Evolutionary conservation across 2,329 filamentous ascomycete genomes (phyloP), one percentile per base, ranked within the genome.

Genomic region (Alternaria arbusti): DNA sequence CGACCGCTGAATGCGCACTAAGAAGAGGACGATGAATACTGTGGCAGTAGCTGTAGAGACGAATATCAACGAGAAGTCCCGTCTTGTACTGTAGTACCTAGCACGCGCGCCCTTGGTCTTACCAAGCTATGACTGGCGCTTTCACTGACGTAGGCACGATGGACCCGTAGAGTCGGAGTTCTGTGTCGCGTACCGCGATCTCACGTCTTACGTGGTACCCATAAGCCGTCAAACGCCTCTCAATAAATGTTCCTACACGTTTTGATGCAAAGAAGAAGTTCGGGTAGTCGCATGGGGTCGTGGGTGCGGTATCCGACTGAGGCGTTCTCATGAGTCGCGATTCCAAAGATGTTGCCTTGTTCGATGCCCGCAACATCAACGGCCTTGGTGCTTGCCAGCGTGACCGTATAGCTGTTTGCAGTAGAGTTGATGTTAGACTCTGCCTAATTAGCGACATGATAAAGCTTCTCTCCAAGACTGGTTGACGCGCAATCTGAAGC

Each of bases 191-290:
- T 28, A 49, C 30, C 60, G 30, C 60, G 40, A 54, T 49, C 55
- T 43, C 17, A 30, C 6, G 44, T 44, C 49, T 10, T 47, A 47
- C 30, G 60, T 63, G 25, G 54, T 54, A 63, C 56, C 12, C 32
- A 45, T 20, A 54, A 59, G 55, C 60, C 55, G 20, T 52, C 22
- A 13, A 23, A 46, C 52, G 60, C 49, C 55, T 32, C 49, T 30
- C 49, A 59, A 59, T 59, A 63, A 11, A 49, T 17, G 43, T 22
- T 11, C 8, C 9, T 20, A 20, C 32, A 12, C 20, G 17, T 26
- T 36, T 30, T 7, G 25, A 54, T 49, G 30, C 28, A 20, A 17
- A 44, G 15, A 23, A 43, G 20, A 11, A 15, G 7, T 20, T 12
- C 23, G 9, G 11, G 10, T 15, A 10, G 10, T 43, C 23, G 11